Evolutionary conservation across 2,329 filamentous ascomycete species (phyloP).

Genomic region (Epichloe sp.): DNA sequence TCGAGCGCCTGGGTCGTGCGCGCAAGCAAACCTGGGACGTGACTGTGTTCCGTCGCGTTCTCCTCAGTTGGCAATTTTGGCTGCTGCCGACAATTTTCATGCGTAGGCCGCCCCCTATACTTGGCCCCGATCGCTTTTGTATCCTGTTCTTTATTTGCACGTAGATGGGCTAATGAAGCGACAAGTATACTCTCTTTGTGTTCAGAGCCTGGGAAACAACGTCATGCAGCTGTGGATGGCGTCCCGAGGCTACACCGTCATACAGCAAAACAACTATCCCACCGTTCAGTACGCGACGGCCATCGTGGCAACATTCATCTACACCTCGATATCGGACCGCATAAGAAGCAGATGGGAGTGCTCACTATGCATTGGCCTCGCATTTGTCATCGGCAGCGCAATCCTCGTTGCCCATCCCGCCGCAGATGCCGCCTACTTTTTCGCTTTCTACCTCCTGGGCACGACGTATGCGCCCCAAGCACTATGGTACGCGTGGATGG

Average conservation of each 20-base stretch:
- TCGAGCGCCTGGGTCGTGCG: constrained; percentile 20
- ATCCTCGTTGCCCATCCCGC: constrained; percentile 22
- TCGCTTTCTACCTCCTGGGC: constrained; percentile 30
- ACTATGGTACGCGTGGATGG: constrained; percentile 34
- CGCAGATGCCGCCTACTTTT: constrained; percentile 24
- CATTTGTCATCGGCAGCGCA: constrained; percentile 27
- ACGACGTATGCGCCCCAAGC: constrained; percentile 32
- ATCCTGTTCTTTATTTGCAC: rapidly evolving
- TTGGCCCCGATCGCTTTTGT: not conserved
- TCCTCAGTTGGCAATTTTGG: constrained; percentile 32
- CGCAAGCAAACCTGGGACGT: constrained; percentile 9
- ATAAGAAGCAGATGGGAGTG: constrained; percentile 30
- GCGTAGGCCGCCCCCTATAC: constrained; percentile 16
- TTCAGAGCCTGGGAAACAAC: constrained; percentile 29
- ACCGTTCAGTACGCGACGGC: constrained; percentile 27
- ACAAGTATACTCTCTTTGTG: constrained; percentile 28
- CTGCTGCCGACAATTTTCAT: constrained; percentile 31
- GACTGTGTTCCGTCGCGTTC: constrained; percentile 6
- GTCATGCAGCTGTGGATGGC: constrained; percentile 32
- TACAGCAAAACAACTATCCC: constrained; percentile 32
- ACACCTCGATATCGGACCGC: constrained; percentile 27
- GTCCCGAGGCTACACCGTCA: constrained; percentile 26
- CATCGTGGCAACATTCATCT: constrained; percentile 27
- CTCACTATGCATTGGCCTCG: constrained; percentile 27
- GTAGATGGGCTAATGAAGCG: not conserved